Evolutionary conservation across 768 basidiomycete species (phyloP), one percentile per base, ranked within the genome.

Genomic region (Termitomyces eurrhizus): DNA sequence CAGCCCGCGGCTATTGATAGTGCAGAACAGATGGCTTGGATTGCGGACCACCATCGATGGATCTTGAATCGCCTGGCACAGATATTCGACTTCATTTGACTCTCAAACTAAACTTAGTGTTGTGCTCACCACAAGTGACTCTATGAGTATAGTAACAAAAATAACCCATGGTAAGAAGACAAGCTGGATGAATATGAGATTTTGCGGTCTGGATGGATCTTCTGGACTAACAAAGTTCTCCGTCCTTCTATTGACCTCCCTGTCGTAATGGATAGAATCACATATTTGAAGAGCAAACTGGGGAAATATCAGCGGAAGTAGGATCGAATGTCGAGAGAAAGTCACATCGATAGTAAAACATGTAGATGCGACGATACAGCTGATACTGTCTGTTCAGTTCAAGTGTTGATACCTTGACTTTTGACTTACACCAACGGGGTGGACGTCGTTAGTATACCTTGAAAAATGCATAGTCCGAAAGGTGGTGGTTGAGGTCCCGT

Each of bases 391-490:
- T 37, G 14, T 46, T 36, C 8, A 56, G 16, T 14, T 24, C 18
- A 24, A 24, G 18, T 14, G 16, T 21, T 46, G 54, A 26, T 21
- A n/a, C 26, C 0, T 57, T 57, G 8, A 48, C 14, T 48, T 42
- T 41, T 21, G 29, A 44, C 61, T 49, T 44, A 62, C 61, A 52
- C 42, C 24, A 62, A 24, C 1, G 57, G 57, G 3, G 57, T 54
- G 8, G 57, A 21, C 13, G 56, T 58, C 16, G 45, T 62, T 42
- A 58, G 46, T 16, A 46, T 41, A 16, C 57, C 56, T 39, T 62
- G 61, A n/a, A 62, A 44, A 14, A 54, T 39, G 24, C 61, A 62
- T 18, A 62, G 13, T 51, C 61, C 57, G n/a, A 62, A 62, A 14
- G 61, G 57, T 7, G 61, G 57, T 7, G 57, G 52, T 18, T 13